Evolutionary conservation across 805 yeast genomes (phyloP).

Genomic region (Candida sphagnicola): DNA sequence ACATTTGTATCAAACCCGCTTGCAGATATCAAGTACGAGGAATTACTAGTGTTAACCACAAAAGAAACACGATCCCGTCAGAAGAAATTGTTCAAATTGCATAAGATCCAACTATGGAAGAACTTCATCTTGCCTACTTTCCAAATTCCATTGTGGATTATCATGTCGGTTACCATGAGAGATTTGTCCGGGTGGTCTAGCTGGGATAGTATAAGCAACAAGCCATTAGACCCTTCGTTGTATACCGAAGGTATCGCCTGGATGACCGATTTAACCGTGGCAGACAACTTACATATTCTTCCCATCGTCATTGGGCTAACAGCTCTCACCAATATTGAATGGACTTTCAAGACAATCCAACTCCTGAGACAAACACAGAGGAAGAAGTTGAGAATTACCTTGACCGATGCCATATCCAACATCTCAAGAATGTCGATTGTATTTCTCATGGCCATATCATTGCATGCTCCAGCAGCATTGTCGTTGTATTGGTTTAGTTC

Average conservation of each 20-base stretch:
- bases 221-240: conserved; percentile 48
- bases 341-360: conserved; percentile 67
- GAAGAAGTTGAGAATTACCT: conserved; percentile 48
- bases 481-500: conserved; percentile 90
- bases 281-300: conserved; percentile 59
- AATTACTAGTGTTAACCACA: conserved; percentile 65
- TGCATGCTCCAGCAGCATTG: conserved; percentile 82
- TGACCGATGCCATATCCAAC: conserved; percentile 62
- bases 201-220: conserved; percentile 37
- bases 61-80: conserved; percentile 80
- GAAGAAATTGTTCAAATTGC: conserved; percentile 58
- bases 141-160: conserved; percentile 86
- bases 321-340: conserved; percentile 76
- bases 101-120: conserved; percentile 78
- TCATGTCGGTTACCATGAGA: conserved; percentile 71
- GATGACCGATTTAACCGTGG: conserved; percentile 54
- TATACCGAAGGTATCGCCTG: conserved; percentile 56
- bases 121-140: conserved; percentile 68
- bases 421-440: conserved; percentile 72
- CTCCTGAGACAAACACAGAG: conserved; percentile 42
- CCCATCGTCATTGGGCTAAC: conserved; percentile 72
- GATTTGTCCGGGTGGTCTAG: conserved; percentile 67
- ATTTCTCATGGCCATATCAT: conserved; percentile 75
- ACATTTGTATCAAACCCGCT: conserved; percentile 18
- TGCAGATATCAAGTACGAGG: conserved; percentile 63